Conservation (phyloP, 2,329 filamentous ascomycete species). For the Remersonia thermophila region DNA sequence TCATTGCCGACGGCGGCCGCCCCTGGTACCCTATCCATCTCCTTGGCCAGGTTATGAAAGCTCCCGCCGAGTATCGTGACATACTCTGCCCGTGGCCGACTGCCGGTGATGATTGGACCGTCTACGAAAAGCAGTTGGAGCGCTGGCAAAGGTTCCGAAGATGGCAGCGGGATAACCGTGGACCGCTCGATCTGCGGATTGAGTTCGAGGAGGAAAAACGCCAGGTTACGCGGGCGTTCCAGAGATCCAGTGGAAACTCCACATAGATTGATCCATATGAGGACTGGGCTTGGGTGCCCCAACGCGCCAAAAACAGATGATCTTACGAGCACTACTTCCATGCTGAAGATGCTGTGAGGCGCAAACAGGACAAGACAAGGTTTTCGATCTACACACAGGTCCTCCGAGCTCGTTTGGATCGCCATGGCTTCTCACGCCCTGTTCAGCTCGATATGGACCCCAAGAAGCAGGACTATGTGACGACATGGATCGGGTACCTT, state of each 20-base stretch:
- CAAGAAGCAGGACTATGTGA: not conserved
- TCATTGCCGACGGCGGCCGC: not conserved
- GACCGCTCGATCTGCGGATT: not conserved
- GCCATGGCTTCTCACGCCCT: not conserved
- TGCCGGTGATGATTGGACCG: not conserved
- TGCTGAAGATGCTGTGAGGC: not conserved
- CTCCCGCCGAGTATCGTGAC: not conserved
- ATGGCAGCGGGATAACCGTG: constrained; percentile 1
- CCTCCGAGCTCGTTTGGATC: not conserved
- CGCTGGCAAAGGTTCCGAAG: not conserved
- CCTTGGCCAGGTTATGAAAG: not conserved
- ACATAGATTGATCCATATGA: no score
- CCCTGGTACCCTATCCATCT: not conserved
- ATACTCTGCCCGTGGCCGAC: not conserved
- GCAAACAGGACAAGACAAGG: not conserved
- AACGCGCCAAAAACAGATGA: not conserved
- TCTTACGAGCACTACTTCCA: not conserved
- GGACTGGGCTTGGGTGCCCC: no score
- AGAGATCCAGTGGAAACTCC: no score
- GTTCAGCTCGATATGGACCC: not conserved
- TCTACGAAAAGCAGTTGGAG: not conserved
- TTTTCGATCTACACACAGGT: not conserved
- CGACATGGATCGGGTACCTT: constrained; percentile 1
- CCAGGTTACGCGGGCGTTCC: no score
- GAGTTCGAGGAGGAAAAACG: not conserved